Evolutionary conservation across 306 rosid genomes (phyloP).

Genomic region (Quercus alba): DNA sequence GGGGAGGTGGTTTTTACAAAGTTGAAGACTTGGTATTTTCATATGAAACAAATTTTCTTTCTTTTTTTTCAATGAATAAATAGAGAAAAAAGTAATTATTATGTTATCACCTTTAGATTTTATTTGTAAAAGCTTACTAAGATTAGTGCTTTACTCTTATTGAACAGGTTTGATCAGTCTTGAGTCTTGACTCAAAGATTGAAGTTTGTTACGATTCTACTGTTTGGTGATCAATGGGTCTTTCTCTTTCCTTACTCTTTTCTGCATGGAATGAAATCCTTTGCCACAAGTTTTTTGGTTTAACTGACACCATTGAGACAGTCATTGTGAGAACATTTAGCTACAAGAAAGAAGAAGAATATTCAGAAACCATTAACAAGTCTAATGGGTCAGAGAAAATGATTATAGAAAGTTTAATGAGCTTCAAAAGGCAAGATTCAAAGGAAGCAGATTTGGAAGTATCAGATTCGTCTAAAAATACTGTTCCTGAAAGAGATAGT

Average conservation of each 20-base stretch:
- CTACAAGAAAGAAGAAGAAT: constrained; percentile 2
- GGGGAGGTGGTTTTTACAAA: background rate
- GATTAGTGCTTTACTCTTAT: background rate
- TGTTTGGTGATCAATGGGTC: constrained; percentile 17
- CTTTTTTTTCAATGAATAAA: background rate
- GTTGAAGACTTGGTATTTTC: background rate
- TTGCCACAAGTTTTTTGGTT: background rate
- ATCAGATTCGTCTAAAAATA: background rate
- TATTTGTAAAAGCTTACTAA: background rate
- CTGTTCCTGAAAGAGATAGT: background rate
- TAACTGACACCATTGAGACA: background rate
- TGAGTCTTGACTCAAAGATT: background rate
- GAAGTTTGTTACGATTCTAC: background rate
- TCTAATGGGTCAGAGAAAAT: background rate
- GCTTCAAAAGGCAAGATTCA: constrained; percentile 8
- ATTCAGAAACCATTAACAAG: constrained; percentile 1
- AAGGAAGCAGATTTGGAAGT: background rate
- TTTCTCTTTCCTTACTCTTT: constrained; percentile 23
- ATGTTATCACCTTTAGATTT: background rate
- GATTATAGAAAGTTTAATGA: background rate
- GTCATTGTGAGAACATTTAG: background rate
- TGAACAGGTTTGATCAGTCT: constrained; percentile 6
- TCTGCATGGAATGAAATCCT: constrained; percentile 22
- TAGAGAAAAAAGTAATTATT: background rate
- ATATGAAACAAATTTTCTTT: background rate